Evolutionary conservation across 768 basidiomycete species (phyloP).

Genomic region (Termitomyces sp.): DNA sequence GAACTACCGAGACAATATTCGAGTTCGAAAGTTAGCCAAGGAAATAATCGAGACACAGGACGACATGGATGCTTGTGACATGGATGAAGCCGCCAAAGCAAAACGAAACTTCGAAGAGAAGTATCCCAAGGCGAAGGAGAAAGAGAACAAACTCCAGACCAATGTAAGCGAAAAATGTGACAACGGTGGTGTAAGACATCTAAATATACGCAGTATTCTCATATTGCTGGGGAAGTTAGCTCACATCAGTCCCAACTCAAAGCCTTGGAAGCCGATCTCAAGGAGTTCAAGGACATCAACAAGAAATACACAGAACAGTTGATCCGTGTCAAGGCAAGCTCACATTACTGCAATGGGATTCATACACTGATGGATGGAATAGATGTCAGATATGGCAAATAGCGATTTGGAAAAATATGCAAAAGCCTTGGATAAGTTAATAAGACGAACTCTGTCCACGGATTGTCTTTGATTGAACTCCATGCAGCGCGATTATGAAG

Average conservation of each 20-base stretch:
- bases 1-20: slow-evolving; percentile 79
- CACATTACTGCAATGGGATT: background rate
- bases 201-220: slow-evolving; percentile 53
- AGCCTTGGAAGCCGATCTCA: slow-evolving; percentile 63
- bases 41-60: slow-evolving; percentile 64
- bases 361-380: background rate
- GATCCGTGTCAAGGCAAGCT: slow-evolving; percentile 84
- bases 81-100: slow-evolving; percentile 83
- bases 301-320: slow-evolving; percentile 87
- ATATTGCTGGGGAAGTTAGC: slow-evolving; percentile 77
- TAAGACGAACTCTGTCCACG: background rate
- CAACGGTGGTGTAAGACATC: background rate
- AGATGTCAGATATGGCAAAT: slow-evolving; percentile 99
- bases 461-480: slow-evolving; percentile 3
- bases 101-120: slow-evolving; percentile 80
- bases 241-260: slow-evolving; percentile 65
- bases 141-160: slow-evolving; percentile 66
- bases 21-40: slow-evolving; percentile 60
- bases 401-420: slow-evolving; percentile 96
- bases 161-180: slow-evolving; percentile 38
- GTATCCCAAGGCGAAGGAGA: slow-evolving; percentile 66
- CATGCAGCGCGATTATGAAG: slow-evolving; percentile 90
- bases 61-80: slow-evolving; percentile 71
- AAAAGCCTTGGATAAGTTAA: slow-evolving; percentile 94
- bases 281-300: slow-evolving; percentile 83